Conservation (phyloP, 1,284 basidiomycete genomes). For the Acaromyces ingoldii region DNA sequence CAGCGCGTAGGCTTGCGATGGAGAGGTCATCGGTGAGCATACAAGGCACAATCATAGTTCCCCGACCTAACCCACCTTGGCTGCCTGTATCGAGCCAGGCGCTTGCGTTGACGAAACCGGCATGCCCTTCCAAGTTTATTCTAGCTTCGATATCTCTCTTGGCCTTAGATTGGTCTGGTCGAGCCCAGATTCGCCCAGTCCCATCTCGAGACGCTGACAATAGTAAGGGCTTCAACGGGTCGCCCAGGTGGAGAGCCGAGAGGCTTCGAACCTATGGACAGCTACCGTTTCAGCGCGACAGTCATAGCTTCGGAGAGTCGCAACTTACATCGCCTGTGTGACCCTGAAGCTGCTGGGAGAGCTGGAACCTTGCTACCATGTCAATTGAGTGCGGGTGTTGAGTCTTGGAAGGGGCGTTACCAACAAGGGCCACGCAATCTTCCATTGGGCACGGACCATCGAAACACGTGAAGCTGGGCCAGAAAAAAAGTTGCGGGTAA, state of each 20-base stretch:
- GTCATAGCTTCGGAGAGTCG: neutral
- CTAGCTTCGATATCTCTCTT: conserved; percentile 6
- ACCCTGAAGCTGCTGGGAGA: conserved; percentile 31
- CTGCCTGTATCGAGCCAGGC: conserved; percentile 19
- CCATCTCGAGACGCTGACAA: conserved; percentile 31
- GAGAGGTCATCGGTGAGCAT: neutral
- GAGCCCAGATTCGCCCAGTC: conserved; percentile 29
- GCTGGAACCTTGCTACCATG: conserved; percentile 7
- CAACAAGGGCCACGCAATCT: no score
- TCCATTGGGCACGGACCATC: no score
- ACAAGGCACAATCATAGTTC: neutral
- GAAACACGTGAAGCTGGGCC: no score
- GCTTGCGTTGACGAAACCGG: conserved; percentile 45
- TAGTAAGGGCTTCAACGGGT: conserved; percentile 30
- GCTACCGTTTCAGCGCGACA: no score
- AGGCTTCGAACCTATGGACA: neutral
- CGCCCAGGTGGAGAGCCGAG: neutral
- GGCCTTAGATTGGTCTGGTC: neutral
- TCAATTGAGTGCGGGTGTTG: no score
- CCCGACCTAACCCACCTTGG: conserved; percentile 6
- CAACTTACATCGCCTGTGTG: conserved; percentile 37
- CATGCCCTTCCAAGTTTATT: conserved; percentile 27
- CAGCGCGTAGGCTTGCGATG: conserved; percentile 22
- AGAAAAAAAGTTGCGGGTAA: no score
- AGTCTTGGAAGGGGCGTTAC: no score